phyloP scores from a whole-genome alignment of 805 yeast genomes.

The Metschnikowia hibisci region DNA sequence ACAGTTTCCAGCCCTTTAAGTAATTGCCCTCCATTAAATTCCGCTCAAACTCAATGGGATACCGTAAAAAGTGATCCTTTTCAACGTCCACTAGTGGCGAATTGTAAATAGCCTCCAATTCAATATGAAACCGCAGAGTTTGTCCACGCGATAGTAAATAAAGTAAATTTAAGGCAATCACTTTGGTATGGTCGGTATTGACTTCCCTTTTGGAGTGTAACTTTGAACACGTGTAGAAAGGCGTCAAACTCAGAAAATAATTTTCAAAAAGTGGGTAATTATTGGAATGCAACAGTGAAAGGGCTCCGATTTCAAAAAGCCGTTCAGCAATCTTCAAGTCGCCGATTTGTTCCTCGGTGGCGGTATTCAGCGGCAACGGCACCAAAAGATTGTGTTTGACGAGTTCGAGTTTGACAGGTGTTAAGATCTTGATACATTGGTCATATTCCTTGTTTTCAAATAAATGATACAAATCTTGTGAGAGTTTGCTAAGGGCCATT shows the following conservation, averaged over 20 bases:
- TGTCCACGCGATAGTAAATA: conserved; percentile 78
- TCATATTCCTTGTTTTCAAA: conserved; percentile 61
- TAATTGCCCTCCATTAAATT: conserved; percentile 97
- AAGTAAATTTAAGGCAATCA: conserved; percentile 72
- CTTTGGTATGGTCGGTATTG: conserved; percentile 47
- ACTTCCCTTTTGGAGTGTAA: conserved; percentile 37
- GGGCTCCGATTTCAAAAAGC: conserved; percentile 84
- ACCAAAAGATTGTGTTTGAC: conserved; percentile 74
- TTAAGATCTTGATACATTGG: conserved; percentile 57
- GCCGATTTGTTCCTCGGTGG: conserved; percentile 41
- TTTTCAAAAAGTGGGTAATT: conserved; percentile 67
- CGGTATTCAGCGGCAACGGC: conserved; percentile 45
- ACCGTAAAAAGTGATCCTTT: conserved; percentile 57
- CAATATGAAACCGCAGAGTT: conserved; percentile 85
- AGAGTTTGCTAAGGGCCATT: conserved; percentile 65
- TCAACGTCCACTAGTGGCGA: conserved; percentile 58
- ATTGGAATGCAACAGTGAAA: conserved; percentile 63
- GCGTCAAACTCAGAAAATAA: conserved; percentile 67
- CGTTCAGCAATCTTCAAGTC: conserved; percentile 78
- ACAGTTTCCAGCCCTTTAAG: conserved; percentile 80
- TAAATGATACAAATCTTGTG: conserved; percentile 62
- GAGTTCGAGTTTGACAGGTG: conserved; percentile 72
- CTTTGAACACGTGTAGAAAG: conserved; percentile 57
- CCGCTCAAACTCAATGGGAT: conserved; percentile 85
- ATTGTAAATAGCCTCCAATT: conserved; percentile 67